Conservation (phyloP, 805 yeast species). For the Barnettozyma salicaria region DNA sequence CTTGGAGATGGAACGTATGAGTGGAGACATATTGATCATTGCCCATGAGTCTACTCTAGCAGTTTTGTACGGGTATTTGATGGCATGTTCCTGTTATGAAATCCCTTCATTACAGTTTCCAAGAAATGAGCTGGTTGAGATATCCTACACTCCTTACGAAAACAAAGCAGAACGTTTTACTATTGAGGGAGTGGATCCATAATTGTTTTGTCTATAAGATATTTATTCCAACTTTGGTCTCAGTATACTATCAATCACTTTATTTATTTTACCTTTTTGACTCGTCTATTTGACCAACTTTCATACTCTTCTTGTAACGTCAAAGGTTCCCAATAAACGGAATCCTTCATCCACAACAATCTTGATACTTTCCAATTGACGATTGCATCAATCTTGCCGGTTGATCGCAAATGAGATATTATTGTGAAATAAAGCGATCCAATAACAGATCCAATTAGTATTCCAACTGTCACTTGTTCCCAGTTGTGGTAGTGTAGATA, state of each 20-base stretch:
- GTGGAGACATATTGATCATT: conserved; percentile 80
- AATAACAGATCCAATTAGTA: conserved; percentile 49
- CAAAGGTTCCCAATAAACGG: conserved; percentile 43
- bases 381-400: conserved; percentile 64
- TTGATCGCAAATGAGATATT: conserved; percentile 50
- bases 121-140: conserved; percentile 78
- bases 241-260: no score
- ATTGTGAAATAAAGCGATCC: conserved; percentile 55
- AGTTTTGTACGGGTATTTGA: conserved; percentile 87
- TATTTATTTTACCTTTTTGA: conserved; percentile 3
- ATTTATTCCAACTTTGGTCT: no score
- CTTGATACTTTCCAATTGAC: conserved; percentile 51
- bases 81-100: conserved; percentile 85
- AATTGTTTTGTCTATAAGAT: neutral
- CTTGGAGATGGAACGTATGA: conserved; percentile 88
- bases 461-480: conserved; percentile 72
- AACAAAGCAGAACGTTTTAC: conserved; percentile 55
- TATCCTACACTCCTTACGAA: conserved; percentile 79
- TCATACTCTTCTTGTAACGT: conserved; percentile 43
- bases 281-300: conserved; percentile 27
- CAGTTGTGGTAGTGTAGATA: conserved; percentile 72
- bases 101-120: conserved; percentile 78
- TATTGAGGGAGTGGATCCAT: conserved; percentile 24
- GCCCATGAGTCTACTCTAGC: conserved; percentile 90
- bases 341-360: conserved; percentile 52